Base-by-base conservation (phyloP, 345 rosid genomes). In the Erodium maritimum region DNA sequence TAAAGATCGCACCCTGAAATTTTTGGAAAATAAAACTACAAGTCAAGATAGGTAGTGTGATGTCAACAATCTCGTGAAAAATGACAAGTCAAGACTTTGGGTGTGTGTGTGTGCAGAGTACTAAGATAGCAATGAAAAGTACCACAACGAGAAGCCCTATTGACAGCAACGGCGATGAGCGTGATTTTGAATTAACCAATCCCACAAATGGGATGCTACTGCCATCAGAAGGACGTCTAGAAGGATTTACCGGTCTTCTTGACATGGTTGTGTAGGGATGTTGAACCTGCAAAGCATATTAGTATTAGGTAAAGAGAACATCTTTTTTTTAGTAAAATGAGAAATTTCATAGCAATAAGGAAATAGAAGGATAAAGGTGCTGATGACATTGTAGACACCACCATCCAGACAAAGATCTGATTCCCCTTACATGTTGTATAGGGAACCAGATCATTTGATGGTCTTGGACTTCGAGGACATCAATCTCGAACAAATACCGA, bases 1-100 rank as follows among this genome's bases (percentile, higher is more conserved):
- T 61, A 55, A 81, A 73, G 45, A 81, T 57, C 46, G 83, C 79
- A 55, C 86, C 83, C 86, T 81, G 86, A 63, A 69, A 75, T 18
- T 52, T 33, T n/a, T 34, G 63, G 42, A 17, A 66, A 42, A 42
- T 11, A 12, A 42, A 42, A 42, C 48, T 42, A 42, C 8, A 37
- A 42, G 12, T 42, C 48, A 42, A n/a, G n/a, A n/a, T n/a, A n/a
- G n/a, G n/a, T n/a, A n/a, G n/a, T n/a, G n/a, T n/a, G n/a, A n/a
- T n/a, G n/a, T n/a, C 5, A 13, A 21, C 23, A 56, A 22, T 60
- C 21, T 51, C 55, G 54, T 22, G 52, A 45, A 52, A 8, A 16
- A 21, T 17, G 48, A 12, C 45, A 61, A 53, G 17, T 46, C 57
- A 23, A 12, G 22, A 2, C 17, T 51, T 8, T 51, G 14, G 51